Conservation (phyloP, 495 filamentous ascomycete genomes). For the Glonium stellatum region DNA sequence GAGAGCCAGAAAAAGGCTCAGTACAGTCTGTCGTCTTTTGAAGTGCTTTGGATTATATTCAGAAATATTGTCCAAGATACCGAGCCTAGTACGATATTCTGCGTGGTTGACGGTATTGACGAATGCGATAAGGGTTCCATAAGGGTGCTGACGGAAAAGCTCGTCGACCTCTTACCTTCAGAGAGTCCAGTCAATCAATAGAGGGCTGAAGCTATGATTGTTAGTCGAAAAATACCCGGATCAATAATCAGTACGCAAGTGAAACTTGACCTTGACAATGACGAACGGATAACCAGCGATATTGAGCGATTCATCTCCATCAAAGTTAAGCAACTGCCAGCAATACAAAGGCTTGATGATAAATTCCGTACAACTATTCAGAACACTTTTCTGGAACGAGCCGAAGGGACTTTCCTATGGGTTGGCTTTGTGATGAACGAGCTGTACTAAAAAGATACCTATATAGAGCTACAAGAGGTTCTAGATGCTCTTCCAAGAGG, state of each 20-base stretch:
- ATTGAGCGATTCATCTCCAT: neutral
- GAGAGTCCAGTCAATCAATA: neutral
- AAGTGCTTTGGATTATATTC: neutral
- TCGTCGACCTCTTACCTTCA: conserved; percentile 10
- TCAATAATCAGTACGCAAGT: neutral
- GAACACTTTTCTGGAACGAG: conserved; percentile 31
- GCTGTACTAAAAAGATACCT: conserved; percentile 25
- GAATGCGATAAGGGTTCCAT: conserved; percentile 43
- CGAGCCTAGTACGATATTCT: conserved; percentile 30
- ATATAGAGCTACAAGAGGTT: neutral
- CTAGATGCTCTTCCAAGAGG: neutral
- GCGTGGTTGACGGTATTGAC: conserved; percentile 43
- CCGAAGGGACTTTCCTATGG: conserved; percentile 44
- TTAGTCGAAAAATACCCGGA: neutral
- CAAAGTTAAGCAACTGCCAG: neutral
- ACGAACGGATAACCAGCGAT: neutral
- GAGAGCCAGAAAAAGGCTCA: neutral
- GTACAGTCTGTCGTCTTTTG: neutral
- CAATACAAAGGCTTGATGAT: neutral
- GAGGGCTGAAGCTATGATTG: neutral
- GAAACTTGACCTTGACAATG: neutral
- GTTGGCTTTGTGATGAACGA: conserved; percentile 41
- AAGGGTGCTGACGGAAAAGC: conserved; percentile 32
- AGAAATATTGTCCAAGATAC: conserved; percentile 30
- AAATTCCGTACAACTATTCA: conserved; percentile 12